Percentiles rank a stretch among this genome's conserved stretches.
These are phyloP conservation scores for Pseudotsuga menziesii DNA, from an alignment of 75 land plant species.

Conservation along the genomic window DNA sequence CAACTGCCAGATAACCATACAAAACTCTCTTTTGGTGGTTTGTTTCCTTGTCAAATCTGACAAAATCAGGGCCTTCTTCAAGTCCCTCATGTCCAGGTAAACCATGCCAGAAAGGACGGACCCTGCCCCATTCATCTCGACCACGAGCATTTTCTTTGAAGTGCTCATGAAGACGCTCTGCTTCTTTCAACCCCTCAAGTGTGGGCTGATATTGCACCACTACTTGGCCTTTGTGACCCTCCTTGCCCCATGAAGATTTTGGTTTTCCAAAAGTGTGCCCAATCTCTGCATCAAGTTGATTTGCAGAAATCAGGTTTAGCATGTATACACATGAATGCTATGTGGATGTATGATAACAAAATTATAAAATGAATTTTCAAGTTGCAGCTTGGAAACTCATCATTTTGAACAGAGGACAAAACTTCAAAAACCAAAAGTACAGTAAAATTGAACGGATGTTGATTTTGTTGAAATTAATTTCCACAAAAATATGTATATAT, in stretches of 20 bases:
- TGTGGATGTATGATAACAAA: too few species aligned
- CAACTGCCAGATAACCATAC: slow-evolving; percentile 25
- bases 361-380: too few species aligned
- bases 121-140: slow-evolving; percentile 22
- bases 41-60: slow-evolving; percentile 20
- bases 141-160: slow-evolving; percentile 21
- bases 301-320: too few species aligned
- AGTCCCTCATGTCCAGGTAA: slow-evolving; percentile 28
- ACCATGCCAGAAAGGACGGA: slow-evolving; percentile 26
- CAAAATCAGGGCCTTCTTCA: slow-evolving; percentile 30
- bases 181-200: slow-evolving; percentile 19
- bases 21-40: slow-evolving; percentile 21
- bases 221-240: slow-evolving; percentile 36
- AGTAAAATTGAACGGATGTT: too few species aligned
- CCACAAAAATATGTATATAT: too few species aligned
- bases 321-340: too few species aligned
- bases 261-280: too few species aligned
- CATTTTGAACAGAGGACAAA: too few species aligned
- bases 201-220: slow-evolving; percentile 24
- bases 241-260: not conserved
- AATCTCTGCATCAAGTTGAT: too few species aligned
- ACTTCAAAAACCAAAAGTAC: too few species aligned
- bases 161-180: slow-evolving; percentile 26
- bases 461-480: too few species aligned
- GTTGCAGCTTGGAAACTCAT: too few species aligned